Base-by-base conservation (phyloP, 192 early-diverging fungal species). In the Coemansia sp. region DNA sequence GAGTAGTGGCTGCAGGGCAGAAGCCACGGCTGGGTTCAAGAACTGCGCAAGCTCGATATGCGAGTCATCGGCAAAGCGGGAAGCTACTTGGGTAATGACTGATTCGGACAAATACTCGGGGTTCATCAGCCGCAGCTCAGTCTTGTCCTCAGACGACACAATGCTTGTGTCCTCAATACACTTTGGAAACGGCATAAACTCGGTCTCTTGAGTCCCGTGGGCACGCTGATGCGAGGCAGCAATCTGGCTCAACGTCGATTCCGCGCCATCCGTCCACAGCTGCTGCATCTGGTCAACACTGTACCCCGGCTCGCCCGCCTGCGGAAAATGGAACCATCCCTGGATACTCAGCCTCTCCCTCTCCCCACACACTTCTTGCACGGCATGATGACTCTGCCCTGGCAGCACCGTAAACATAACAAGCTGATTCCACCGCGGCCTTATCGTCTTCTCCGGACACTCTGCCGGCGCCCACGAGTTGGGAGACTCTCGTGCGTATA, bases 281-380 rank as follows among this genome's bases (percentile, higher is more conserved):
- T 44, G 60, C 56, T 54, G 82, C 83, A 75, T 75, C 66, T 80
- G 75, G 21, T 79, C 81, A 11, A 68, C 57, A 10, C 61, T 55
- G 63, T 87, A 87, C 0, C 89, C 89, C n/a, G 68, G 65, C 64
- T 92, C 91, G 11, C 86, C 88, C 15, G 80, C 80, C 74, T 88
- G 85, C 21, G 90, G 87, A 36, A 86, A 74, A 60, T 93, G 90
- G 75, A 91, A 93, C 91, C 90, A 90, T 0, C 90, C 91, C 23
- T 84, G 84, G 42, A 90, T 90, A 42, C 83, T 85, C 21, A 86
- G 66, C 40, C 91, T 70, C 55, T 74, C 76, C 46, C 79, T 71
- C 1, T 85, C 82, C n/a, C 66, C 71, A 3, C 65, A 66, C 2
- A 93, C 90, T 61, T 93, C 89, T 58, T 90, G 84, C 12, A 93